phyloP scores from a whole-genome alignment of 139 green algal genomes.

The Diplosphaera chodatii region DNA sequence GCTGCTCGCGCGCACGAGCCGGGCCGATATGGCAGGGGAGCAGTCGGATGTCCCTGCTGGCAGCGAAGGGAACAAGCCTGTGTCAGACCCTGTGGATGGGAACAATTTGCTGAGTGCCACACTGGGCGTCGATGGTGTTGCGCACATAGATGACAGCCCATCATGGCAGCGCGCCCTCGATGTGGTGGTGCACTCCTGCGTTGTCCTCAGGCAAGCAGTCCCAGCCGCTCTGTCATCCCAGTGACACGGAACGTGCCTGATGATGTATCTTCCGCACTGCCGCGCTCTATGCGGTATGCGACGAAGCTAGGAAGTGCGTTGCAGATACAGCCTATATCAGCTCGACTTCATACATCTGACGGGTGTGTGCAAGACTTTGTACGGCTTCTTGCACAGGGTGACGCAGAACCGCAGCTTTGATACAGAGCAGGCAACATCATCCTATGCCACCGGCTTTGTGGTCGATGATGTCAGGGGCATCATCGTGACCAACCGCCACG shows the following conservation, averaged over 20 bases:
- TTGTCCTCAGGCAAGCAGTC: conserved; percentile 75
- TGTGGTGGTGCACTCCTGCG: conserved; percentile 41
- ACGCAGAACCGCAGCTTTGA: conserved; percentile 74
- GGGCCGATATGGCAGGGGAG: too few relatives aligned
- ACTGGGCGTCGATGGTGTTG: not conserved
- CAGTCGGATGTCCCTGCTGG: too few relatives aligned
- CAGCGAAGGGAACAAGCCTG: not conserved
- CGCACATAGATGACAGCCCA: not conserved
- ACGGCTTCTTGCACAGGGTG: conserved; percentile 26
- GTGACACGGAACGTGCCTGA: too few relatives aligned
- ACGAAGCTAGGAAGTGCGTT: too few relatives aligned
- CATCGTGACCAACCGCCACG: conserved; percentile 89
- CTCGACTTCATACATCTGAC: not conserved
- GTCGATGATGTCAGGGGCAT: conserved; percentile 76
- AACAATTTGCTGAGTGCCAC: not conserved
- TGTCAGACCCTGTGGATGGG: not conserved
- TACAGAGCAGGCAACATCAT: conserved; percentile 67
- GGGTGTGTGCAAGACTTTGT: not conserved
- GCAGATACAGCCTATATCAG: too few relatives aligned
- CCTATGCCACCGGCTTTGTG: conserved; percentile 82
- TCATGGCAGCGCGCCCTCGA: conserved; percentile 51
- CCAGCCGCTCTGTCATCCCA: too few relatives aligned
- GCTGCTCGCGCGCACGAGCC: too few relatives aligned
- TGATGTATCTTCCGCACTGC: too few relatives aligned
- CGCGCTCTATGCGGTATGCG: too few relatives aligned